Base-by-base conservation (phyloP, 208 protist genomes). In the Leishmania amazonensis region DNA sequence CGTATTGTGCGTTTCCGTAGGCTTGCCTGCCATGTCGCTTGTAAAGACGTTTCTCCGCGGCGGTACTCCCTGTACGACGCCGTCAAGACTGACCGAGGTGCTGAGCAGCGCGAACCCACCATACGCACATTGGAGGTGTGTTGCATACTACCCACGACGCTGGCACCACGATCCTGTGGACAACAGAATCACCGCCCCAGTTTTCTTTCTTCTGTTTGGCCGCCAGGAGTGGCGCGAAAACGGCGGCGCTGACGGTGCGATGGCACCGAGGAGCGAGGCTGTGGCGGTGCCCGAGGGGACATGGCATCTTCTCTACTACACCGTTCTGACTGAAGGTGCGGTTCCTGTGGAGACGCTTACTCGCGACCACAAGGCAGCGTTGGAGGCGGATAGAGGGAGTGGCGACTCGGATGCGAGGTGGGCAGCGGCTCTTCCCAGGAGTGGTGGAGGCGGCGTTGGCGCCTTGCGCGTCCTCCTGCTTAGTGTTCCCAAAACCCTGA, bases 201-300 rank as follows among this genome's bases (percentile, higher is more conserved):
- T 88, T 17, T 89, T 90, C 68, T 86, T 87, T 38, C 45, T 90
- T 51, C 35, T 93, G 24, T 93, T 95, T 71, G 90, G 79, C 1
- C 67, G 73, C 38, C 80, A 45, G 28, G 80, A 81, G 31, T 1
- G 1, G 38, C 13, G 45, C 72, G n/a, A 28, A 31, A 28, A 15
- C 31, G 6, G 24, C 70, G 70, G 28, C n/a, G 2, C 42, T 21
- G 47, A 76, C n/a, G 31, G 49, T 38, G 45, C n/a, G 51, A 60
- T 13, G 13, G 54, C 81, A 24, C 38, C 47, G 2, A 42, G 11
- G 38, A 17, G 28, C 21, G 76, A 28, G 28, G 45, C 24, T 15
- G 76, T 4, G 2, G 58, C 42, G 28, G 31, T 8, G 42, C 15
- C 28, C 45, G 31, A 35, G 28, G 53, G 17, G 38, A 57, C 49